Conservation (phyloP, 148 eudicot genomes). For the Rhododendron molle region DNA sequence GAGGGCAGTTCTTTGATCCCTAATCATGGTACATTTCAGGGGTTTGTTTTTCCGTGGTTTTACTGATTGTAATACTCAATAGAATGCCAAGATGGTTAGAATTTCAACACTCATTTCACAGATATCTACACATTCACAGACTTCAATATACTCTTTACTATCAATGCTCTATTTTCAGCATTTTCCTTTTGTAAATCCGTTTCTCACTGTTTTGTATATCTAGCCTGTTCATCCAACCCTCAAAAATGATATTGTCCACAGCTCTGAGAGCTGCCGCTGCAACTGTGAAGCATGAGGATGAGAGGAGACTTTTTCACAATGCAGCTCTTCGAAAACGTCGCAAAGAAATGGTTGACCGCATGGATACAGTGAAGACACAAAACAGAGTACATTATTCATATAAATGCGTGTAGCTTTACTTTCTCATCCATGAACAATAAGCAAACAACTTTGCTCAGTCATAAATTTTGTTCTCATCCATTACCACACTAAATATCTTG, state of each 20-base stretch:
- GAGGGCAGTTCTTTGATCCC: conserved; percentile 61
- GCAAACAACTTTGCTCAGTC: not conserved
- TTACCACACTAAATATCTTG: not conserved
- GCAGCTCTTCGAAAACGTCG: conserved; percentile 75
- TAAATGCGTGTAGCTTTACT: not conserved
- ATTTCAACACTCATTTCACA: not conserved
- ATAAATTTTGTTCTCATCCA: not conserved
- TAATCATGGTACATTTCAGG: conserved; percentile 51
- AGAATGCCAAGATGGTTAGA: not conserved
- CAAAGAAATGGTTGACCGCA: conserved; percentile 60
- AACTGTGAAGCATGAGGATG: conserved; percentile 79
- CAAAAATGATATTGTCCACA: conserved; percentile 21
- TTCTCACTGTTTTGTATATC: not conserved
- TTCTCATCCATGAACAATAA: not conserved
- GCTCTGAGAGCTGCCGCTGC: conserved; percentile 89
- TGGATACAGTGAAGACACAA: conserved; percentile 33
- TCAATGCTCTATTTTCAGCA: not conserved
- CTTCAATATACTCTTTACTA: not conserved
- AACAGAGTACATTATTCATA: conserved; percentile 26
- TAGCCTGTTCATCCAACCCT: not conserved
- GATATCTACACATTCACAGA: not conserved
- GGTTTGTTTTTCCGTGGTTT: not conserved
- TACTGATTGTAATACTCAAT: not conserved
- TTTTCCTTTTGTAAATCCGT: not conserved
- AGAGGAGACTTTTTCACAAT: conserved; percentile 69